phyloP scores from a whole-genome alignment of 2,329 filamentous ascomycete genomes.

The Phaeomoniella chlamydospora region DNA sequence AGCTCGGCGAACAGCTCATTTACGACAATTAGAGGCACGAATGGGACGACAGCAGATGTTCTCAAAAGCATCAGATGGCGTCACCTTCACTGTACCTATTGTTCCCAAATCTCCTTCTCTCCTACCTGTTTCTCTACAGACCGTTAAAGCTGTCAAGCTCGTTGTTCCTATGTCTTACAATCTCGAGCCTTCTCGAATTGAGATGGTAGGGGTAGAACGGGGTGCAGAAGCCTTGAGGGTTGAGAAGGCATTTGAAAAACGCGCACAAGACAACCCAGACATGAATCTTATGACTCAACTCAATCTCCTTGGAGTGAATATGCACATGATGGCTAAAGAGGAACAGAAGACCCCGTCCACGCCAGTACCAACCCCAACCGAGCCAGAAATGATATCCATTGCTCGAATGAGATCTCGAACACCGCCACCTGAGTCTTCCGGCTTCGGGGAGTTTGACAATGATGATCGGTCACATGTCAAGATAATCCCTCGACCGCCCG shows the following conservation, averaged over 20 bases:
- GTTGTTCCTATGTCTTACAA: conserved; percentile 60
- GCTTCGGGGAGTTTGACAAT: too few relatives aligned
- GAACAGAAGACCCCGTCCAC: conserved; percentile 16
- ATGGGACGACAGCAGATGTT: conserved; percentile 55
- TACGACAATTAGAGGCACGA: conserved; percentile 59
- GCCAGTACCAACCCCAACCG: background rate
- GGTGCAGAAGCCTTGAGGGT: conserved; percentile 45
- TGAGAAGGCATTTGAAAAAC: conserved; percentile 50
- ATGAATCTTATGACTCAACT: conserved; percentile 58
- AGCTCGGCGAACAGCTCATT: conserved; percentile 48
- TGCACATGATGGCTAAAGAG: conserved; percentile 51
- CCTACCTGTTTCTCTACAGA: conserved; percentile 46
- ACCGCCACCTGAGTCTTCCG: background rate
- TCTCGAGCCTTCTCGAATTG: conserved; percentile 50
- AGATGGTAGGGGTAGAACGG: conserved; percentile 48
- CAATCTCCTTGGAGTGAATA: conserved; percentile 59
- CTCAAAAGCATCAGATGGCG: conserved; percentile 53
- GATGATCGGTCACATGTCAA: conserved; percentile 51
- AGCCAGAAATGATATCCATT: background rate
- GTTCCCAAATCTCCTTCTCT: conserved; percentile 47
- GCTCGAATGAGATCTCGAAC: background rate
- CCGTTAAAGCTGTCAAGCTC: conserved; percentile 50
- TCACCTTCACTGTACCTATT: conserved; percentile 56
- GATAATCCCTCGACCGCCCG: conserved; percentile 60
- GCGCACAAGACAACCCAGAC: conserved; percentile 39